Evolutionary conservation across 805 yeast genomes (phyloP).

Genomic region (Nakazawaea wickerhamii): DNA sequence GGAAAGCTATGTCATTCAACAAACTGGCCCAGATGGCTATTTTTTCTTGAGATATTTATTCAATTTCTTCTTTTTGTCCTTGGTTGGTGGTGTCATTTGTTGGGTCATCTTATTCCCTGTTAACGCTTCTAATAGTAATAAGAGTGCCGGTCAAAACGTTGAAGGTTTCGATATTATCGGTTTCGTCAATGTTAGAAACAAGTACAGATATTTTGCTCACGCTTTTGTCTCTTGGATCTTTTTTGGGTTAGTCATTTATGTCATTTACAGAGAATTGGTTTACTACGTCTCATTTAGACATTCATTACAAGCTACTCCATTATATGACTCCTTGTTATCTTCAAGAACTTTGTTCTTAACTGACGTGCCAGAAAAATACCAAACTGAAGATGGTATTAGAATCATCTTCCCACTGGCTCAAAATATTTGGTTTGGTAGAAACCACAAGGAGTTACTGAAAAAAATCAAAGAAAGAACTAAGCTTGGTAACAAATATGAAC

Average conservation of each 20-base stretch:
- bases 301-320: slow-evolving; percentile 65
- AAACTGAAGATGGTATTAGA: slow-evolving; percentile 45
- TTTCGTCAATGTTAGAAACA: slow-evolving; percentile 53
- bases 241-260: slow-evolving; percentile 59
- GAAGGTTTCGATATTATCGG: slow-evolving; percentile 61
- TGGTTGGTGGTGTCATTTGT: slow-evolving; percentile 47
- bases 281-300: slow-evolving; percentile 71
- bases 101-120: slow-evolving; percentile 73
- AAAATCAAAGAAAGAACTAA: slow-evolving; percentile 59
- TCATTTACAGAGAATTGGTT: slow-evolving; percentile 69
- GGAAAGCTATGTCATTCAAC: slow-evolving; percentile 59
- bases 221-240: slow-evolving; percentile 71
- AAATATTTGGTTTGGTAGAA: slow-evolving; percentile 59
- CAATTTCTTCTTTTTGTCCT: slow-evolving; percentile 46
- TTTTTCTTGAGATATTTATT: slow-evolving; percentile 63
- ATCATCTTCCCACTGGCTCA: slow-evolving; percentile 59
- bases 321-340: slow-evolving; percentile 62
- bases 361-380: slow-evolving; percentile 49
- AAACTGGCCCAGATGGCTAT: slow-evolving; percentile 72
- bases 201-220: slow-evolving; percentile 67
- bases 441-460: slow-evolving; percentile 51
- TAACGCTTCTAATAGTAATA: slow-evolving; percentile 64
- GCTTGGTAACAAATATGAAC: slow-evolving; percentile 56
- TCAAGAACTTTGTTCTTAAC: slow-evolving; percentile 71
- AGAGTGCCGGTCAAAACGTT: slow-evolving; percentile 18